A percentile compares a stretch with the other conserved stretches of the same genome.
Evolutionary conservation across 768 basidiomycete genomes (phyloP).

Genomic region (Russula sp.): DNA sequence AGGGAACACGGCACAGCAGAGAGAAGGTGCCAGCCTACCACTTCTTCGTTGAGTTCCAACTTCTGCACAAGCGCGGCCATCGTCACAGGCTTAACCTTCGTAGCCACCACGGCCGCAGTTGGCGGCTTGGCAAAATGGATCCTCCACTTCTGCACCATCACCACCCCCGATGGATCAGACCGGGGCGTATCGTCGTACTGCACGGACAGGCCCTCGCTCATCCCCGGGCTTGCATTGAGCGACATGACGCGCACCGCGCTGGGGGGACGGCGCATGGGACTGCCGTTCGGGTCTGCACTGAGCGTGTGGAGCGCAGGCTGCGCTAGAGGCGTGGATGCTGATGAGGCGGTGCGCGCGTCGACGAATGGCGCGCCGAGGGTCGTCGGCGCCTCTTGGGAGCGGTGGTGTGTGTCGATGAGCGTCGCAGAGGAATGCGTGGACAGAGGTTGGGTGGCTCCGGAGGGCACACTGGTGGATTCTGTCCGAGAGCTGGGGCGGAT

Average conservation of each 20-base stretch:
- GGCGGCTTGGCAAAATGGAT: slow-evolving; percentile 41
- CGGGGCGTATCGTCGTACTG: slow-evolving; percentile 12
- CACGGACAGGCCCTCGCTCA: slow-evolving; percentile 20
- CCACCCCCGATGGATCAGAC: slow-evolving; percentile 3
- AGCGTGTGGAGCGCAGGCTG: background rate
- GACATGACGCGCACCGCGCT: background rate
- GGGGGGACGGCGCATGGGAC: background rate
- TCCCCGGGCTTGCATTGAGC: slow-evolving; percentile 12
- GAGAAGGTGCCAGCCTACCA: slow-evolving; percentile 31
- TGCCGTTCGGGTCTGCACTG: background rate
- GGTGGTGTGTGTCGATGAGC: background rate
- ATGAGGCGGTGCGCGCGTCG: slow-evolving; percentile 2
- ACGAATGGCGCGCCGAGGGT: background rate
- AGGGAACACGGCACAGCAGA: background rate
- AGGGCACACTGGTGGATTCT: background rate
- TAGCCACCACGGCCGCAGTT: slow-evolving; percentile 29
- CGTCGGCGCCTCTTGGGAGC: background rate
- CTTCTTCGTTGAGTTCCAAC: slow-evolving; percentile 37
- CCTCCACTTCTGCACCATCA: slow-evolving; percentile 32
- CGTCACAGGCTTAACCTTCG: slow-evolving; percentile 30
- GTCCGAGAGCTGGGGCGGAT: background rate
- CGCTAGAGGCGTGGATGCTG: background rate
- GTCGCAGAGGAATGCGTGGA: background rate
- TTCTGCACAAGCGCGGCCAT: slow-evolving; percentile 27
- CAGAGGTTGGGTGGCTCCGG: background rate